Base-by-base conservation (phyloP, 805 yeast genomes). In the Candida dendrica region DNA sequence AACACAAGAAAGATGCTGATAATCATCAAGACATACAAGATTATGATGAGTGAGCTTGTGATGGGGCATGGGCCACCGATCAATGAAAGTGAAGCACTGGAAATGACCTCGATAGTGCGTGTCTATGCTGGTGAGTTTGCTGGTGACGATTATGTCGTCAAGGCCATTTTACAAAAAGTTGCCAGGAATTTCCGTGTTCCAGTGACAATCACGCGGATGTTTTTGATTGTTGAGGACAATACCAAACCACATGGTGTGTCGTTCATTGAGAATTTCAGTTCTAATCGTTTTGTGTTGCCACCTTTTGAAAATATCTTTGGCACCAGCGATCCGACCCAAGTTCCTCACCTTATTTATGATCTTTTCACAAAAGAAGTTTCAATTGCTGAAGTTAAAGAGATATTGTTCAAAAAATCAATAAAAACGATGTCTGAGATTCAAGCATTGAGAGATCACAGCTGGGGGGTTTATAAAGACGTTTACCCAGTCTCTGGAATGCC, bases 101-200 rank as follows among this genome's bases (percentile, higher is more conserved):
- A 27, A 27, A 27, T 27, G 30, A 17, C 43, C 7, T 48, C 50
- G 5, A 32, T 47, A 2, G 37, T 47, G 3, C 33, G 52, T 27
- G 43, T 44, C 40, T 50, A 50, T 26, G 44, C 48, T 17, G 51
- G 51, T 4, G 55, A 50, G 29, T 37, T 39, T 11, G 38, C 41
- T 19, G 49, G 48, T 2, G 14, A 39, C 16, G 35, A 38, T 6
- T 14, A 8, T 5, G 18, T 37, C 10, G 11, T 37, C 4, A 17
- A 11, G 2, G n/a, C 39, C 6, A 37, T 37, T 37, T 27, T 29
- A 16, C 33, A 30, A 17, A 37, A 37, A 37, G 8, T 37, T 16
- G 51, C 48, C 1, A 6, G 42, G 0, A 8, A 16, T 7, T 45
- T 48, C 26, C 24, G 26, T 29, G 33, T 47, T 35, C 33, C 38